phyloP scores from a whole-genome alignment of 2,329 filamentous ascomycete genomes.

The Cladosporium sp. region DNA sequence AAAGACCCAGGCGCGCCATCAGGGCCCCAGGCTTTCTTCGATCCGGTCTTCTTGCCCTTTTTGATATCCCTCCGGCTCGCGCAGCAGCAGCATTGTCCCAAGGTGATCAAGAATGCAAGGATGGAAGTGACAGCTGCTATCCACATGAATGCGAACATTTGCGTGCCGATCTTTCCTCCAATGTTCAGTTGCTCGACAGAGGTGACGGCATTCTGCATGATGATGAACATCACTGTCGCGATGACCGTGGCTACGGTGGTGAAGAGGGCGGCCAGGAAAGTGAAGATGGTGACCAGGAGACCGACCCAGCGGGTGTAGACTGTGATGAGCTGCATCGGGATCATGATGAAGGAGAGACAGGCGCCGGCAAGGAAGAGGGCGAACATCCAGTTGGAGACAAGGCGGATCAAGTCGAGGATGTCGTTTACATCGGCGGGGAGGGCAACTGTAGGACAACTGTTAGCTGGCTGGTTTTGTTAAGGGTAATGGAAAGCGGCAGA shows the following conservation, averaged over 20 bases:
- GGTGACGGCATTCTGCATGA: constrained; percentile 76
- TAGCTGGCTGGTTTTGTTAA: background rate
- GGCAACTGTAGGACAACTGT: constrained; percentile 57
- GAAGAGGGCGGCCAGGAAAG: constrained; percentile 67
- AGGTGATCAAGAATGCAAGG: constrained; percentile 70
- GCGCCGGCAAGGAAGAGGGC: constrained; percentile 76
- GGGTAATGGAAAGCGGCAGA: constrained; percentile 3
- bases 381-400: constrained; percentile 85
- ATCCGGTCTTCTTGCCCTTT: constrained; percentile 49
- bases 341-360: constrained; percentile 70
- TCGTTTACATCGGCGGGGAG: constrained; percentile 73
- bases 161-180: constrained; percentile 64
- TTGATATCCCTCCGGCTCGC: constrained; percentile 57
- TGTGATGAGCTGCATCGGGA: constrained; percentile 63
- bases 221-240: constrained; percentile 80
- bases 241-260: constrained; percentile 71
- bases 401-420: constrained; percentile 72
- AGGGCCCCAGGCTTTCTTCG: constrained; percentile 28
- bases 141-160: constrained; percentile 92
- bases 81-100: constrained; percentile 78
- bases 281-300: constrained; percentile 67
- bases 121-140: constrained; percentile 68
- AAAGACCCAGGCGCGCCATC: constrained; percentile 22
- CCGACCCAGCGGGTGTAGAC: constrained; percentile 58
- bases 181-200: constrained; percentile 75